A percentile compares a stretch with the other conserved stretches of the same genome.
Evolutionary conservation across 352 stramenopile species (phyloP).

Genomic region (Pythium guiyangense): DNA sequence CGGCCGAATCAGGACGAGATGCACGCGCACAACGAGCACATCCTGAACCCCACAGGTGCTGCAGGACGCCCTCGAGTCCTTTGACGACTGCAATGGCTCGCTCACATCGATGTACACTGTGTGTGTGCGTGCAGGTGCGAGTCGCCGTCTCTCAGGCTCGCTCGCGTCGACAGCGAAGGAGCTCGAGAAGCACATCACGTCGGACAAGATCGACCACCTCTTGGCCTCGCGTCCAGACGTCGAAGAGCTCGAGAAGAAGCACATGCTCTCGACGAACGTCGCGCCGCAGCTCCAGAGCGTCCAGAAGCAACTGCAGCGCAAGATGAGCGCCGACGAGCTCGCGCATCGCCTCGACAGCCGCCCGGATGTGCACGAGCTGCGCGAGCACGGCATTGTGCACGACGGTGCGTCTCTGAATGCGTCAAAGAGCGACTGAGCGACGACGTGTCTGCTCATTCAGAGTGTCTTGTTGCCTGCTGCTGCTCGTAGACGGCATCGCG

Average conservation of each 20-base stretch:
- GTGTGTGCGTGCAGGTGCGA: conserved; percentile 17
- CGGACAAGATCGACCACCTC: conserved; percentile 68
- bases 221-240: conserved; percentile 52
- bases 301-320: conserved; percentile 68
- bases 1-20: conserved; percentile 45
- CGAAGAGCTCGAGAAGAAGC: conserved; percentile 47
- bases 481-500: conserved; percentile 42
- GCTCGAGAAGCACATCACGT: conserved; percentile 43
- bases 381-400: conserved; percentile 61
- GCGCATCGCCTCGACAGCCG: conserved; percentile 59
- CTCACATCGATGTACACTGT: background rate
- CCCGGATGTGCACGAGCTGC: conserved; percentile 70
- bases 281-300: conserved; percentile 59
- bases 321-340: conserved; percentile 74
- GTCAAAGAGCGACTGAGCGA: background rate
- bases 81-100: background rate
- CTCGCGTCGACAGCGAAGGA: conserved; percentile 42
- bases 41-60: conserved; percentile 36
- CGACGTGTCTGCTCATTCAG: background rate
- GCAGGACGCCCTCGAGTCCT: too few relatives aligned
- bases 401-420: conserved; percentile 22
- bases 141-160: conserved; percentile 27
- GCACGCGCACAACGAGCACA: conserved; percentile 43
- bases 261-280: conserved; percentile 51
- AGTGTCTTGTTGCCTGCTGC: too few relatives aligned